These are phyloP conservation scores for Emericellopsis atlantica DNA, from an alignment of 2,329 filamentous ascomycete genomes.

Conservation along the genomic window DNA sequence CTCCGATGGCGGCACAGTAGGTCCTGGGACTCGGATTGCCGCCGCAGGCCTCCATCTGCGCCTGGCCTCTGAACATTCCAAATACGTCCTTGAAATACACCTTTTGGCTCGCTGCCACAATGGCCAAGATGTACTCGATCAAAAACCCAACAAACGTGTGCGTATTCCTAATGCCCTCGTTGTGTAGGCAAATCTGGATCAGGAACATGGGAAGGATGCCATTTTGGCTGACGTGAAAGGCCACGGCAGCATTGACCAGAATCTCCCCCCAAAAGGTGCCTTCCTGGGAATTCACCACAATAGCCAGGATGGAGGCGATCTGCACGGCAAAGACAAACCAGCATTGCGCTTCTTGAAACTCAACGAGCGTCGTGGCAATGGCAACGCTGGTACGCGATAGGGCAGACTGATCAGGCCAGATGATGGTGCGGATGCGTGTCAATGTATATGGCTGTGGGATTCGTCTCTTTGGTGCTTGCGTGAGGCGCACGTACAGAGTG, in stretches of 20 bases:
- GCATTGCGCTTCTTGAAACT: conserved; percentile 25
- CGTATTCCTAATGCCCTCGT: conserved; percentile 25
- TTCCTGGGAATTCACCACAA: conserved; percentile 25
- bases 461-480: conserved; percentile 10
- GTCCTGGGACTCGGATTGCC: conserved; percentile 23
- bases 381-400: conserved; percentile 23
- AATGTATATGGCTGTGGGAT: conserved; percentile 7
- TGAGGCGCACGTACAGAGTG: conserved; percentile 19
- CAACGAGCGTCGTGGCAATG: conserved; percentile 24
- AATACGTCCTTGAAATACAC: conserved; percentile 20
- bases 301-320: conserved; percentile 25
- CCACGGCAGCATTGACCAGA: conserved; percentile 21
- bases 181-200: conserved; percentile 22
- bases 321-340: conserved; percentile 27
- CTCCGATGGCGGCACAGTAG: conserved; percentile 21
- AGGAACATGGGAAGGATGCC: conserved; percentile 24
- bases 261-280: conserved; percentile 26
- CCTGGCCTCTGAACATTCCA: conserved; percentile 18
- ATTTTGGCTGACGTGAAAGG: conserved; percentile 22
- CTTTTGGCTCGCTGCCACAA: conserved; percentile 22
- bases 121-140: conserved; percentile 22
- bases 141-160: conserved; percentile 26
- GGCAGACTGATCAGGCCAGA: conserved; percentile 22
- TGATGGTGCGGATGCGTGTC: conserved; percentile 20
- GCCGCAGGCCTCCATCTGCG: conserved; percentile 17